Base-by-base conservation (phyloP, 768 basidiomycete species). In the Tulasnella sp. region DNA sequence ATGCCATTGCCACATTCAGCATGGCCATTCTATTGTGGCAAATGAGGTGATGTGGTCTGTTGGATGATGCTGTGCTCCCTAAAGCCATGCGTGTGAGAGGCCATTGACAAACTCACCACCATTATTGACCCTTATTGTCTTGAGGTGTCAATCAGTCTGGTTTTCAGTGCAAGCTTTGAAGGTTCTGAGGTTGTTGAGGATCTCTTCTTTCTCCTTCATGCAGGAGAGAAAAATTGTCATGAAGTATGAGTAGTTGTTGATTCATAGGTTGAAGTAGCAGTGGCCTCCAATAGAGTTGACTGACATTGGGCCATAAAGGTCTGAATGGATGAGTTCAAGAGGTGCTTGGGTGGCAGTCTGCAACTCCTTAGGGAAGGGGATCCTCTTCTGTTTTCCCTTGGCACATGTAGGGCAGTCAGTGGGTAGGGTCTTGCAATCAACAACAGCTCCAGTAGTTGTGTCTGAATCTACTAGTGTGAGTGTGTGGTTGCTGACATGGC, bases 1-100 rank as follows among this genome's bases (percentile, higher is more conserved):
- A 51, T 60, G 1, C 55, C 52, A 50, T 65, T 56, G 0, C 32
- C 26, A 2, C 64, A 51, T 38, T 66, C 65, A 10, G 58, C 56
- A 1, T 34, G 43, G 5, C 64, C 64, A 23, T 64, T 64, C n/a
- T 65, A 42, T 50, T 51, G 52, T 11, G 64, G 62, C 11, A 64
- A 54, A 44, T 65, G 48, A 5, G 59, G 58, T 17, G 59, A 30
- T 7, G 64, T 64, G 3, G 47, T 48, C 51, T 66, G 51, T 5
- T 32, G 24, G 2, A 1, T 1, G 4, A 53, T 60, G 17, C 59
- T 51, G 13, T 43, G 27, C 3, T 56, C 50, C 8, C 53, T 21
- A n/a, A 7, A 52, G 48, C 3, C 21, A 34, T 23, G 4, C 30
- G 21, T 43, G 41, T n/a, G 19, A 11, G 11, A 11, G 11, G 11